Base-by-base conservation (phyloP, 1,139 yeast genomes). In the Citeromyces hawaiiensis region DNA sequence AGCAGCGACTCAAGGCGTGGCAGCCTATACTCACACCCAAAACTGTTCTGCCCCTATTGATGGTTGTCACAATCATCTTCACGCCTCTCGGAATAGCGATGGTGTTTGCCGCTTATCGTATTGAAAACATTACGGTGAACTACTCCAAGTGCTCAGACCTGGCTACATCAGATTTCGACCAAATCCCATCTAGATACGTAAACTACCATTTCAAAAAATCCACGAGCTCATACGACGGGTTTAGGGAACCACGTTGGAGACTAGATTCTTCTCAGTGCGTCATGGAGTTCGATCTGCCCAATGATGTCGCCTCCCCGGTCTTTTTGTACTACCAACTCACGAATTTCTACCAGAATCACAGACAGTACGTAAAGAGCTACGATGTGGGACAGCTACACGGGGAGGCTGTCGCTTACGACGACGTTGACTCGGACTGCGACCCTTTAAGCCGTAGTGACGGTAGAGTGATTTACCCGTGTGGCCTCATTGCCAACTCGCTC, bases 21-120 rank as follows among this genome's bases (percentile, higher is more conserved):
- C 91, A 82, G 57, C 91, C 91, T 0, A 78, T 81, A 37, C 65
- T 82, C 42, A 77, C 87, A 1, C 88, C 91, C 3, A 76, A 72
- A 47, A 70, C 82, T n/a, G 87, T 81, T 40, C 65, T 82, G 18
- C 91, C 91, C 3, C 59, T 81, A 25, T 59, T 82, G 33, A 61
- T 80, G 16, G 45, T 80, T 21, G 55, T 77, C 27, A 81, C 83
- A 0, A 59, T 78, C n/a, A 67, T 82, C 13, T 80, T 80, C 57
- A 77, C 82, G 1, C 91, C 91, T 0, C 66, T 82, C 42, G 93
- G 93, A 1, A 70, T 80, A 18, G 88, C 81, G 9, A 66, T 82
- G 39, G 54, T 80, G 19, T 64, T 68, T 42, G 69, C 82, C 11
- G 68, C 79, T 1, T 69, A 72, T 49, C 69, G 69, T 44, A 82